Evolutionary conservation across 306 rosid genomes (phyloP).

Genomic region (Lupinus albus): DNA sequence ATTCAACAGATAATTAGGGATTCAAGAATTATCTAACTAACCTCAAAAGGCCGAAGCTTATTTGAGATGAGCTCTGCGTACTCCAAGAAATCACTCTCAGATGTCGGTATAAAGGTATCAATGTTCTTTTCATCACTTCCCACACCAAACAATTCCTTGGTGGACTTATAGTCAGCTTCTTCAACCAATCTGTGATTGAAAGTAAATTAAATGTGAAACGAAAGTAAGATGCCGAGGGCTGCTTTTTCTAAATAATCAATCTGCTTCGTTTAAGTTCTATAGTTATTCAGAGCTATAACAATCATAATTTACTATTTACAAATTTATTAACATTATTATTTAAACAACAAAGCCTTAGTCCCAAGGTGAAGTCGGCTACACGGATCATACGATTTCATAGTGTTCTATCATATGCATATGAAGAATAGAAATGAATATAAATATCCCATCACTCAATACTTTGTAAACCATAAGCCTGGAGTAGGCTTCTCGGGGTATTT

Average conservation of each 20-base stretch:
- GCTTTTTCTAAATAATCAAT: background rate
- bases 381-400: no score
- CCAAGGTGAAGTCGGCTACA: no score
- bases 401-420: no score
- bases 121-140: slow-evolving; percentile 68
- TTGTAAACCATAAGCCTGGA: background rate
- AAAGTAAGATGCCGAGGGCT: background rate
- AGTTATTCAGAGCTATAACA: slow-evolving; percentile 7
- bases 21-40: no score
- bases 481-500: background rate
- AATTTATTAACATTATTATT: slow-evolving; percentile 5
- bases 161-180: slow-evolving; percentile 85
- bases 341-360: background rate
- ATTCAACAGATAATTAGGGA: background rate
- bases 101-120: slow-evolving; percentile 86
- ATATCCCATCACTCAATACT: background rate
- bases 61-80: slow-evolving; percentile 84
- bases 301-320: background rate
- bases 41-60: slow-evolving; percentile 73
- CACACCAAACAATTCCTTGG: slow-evolving; percentile 75
- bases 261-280: background rate
- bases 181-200: slow-evolving; percentile 68
- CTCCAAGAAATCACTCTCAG: slow-evolving; percentile 84
- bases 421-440: background rate
- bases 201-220: slow-evolving; percentile 18